These are phyloP conservation scores for Colletotrichum liaoningense DNA, from an alignment of 2,329 filamentous ascomycete genomes.

Conservation along the genomic window DNA sequence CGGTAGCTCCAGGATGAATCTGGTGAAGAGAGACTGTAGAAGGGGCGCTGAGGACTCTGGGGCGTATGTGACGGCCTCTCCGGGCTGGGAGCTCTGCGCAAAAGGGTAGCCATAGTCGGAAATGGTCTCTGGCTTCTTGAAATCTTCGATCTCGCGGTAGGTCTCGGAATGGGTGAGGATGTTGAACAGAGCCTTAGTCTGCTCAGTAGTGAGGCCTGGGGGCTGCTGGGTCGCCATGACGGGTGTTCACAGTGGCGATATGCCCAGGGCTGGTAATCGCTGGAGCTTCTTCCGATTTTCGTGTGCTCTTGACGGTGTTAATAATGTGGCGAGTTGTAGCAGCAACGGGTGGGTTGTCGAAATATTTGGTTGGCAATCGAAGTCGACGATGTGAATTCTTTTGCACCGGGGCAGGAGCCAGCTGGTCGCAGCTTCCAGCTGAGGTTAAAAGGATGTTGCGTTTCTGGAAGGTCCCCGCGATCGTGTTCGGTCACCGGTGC, in stretches of 20 bases:
- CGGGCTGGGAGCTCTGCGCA: slow-evolving; percentile 36
- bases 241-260: background rate
- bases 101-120: slow-evolving; percentile 79
- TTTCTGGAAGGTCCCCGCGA: slow-evolving; percentile 20
- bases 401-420: background rate
- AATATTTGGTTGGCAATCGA: background rate
- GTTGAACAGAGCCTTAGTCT: slow-evolving; percentile 67
- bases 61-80: slow-evolving; percentile 38
- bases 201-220: slow-evolving; percentile 47
- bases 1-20: slow-evolving; percentile 73
- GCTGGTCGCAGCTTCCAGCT: background rate
- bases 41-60: slow-evolving; percentile 67
- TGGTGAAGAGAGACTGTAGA: slow-evolving; percentile 75
- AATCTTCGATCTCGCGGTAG: slow-evolving; percentile 77
- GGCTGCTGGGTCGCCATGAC: slow-evolving; percentile 15
- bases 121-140: slow-evolving; percentile 74
- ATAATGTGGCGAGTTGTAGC: background rate
- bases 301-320: background rate
- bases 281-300: background rate
- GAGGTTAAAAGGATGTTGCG: background rate
- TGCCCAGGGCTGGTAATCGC: background rate
- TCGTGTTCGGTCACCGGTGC: background rate
- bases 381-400: background rate
- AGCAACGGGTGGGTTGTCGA: background rate
- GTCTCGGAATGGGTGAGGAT: slow-evolving; percentile 70